Evolutionary conservation across 805 yeast species (phyloP).

Genomic region (Candida endomychidarum): DNA sequence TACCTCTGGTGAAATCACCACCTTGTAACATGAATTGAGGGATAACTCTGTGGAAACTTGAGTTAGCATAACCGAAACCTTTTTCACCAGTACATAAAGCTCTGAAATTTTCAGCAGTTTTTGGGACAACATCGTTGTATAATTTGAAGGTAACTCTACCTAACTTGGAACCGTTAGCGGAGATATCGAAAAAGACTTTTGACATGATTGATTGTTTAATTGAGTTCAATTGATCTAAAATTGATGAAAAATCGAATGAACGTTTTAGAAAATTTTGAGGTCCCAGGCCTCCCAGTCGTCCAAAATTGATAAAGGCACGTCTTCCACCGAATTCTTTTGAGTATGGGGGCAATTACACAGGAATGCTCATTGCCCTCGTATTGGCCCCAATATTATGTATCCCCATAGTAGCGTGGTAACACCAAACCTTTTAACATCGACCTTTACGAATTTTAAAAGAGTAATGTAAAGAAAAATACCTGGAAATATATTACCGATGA

Average conservation of each 20-base stretch:
- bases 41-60: constrained; percentile 94
- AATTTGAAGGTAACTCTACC: constrained; percentile 83
- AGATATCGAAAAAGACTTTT: constrained; percentile 77
- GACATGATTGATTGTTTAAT: constrained; percentile 33
- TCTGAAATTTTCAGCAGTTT: constrained; percentile 79
- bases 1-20: constrained; percentile 56
- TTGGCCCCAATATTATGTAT: too few species aligned
- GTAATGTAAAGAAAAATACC: too few species aligned
- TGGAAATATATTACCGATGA: too few species aligned
- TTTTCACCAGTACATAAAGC: constrained; percentile 88
- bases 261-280: constrained; percentile 1
- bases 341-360: too few species aligned
- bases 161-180: constrained; percentile 70
- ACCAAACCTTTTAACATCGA: too few species aligned
- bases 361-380: too few species aligned
- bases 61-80: constrained; percentile 86
- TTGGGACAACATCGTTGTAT: constrained; percentile 58
- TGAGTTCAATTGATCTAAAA: constrained; percentile 1
- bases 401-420: too few species aligned
- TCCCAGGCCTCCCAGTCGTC: constrained; percentile 4
- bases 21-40: constrained; percentile 97
- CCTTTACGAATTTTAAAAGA: too few species aligned
- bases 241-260: not conserved
- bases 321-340: not conserved
- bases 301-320: not conserved